These are phyloP conservation scores for Xerocomellus chrysenteron DNA, from an alignment of 768 basidiomycete species.

Conservation along the genomic window DNA sequence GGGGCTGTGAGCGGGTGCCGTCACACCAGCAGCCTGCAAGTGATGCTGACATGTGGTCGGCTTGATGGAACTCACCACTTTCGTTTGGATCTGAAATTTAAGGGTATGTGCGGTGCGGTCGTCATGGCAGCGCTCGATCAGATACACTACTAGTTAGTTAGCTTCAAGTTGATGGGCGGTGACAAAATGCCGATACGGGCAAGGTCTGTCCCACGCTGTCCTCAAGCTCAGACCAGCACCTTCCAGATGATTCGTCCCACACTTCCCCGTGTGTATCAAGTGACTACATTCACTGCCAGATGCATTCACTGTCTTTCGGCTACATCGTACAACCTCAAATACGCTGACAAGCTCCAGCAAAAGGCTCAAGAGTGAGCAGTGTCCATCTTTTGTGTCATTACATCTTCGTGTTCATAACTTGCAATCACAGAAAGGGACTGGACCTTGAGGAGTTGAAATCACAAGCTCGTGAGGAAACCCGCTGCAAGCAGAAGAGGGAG, in stretches of 20 bases:
- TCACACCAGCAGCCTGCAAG: too few species aligned
- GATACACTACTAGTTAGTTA: too few species aligned
- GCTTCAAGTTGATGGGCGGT: too few species aligned
- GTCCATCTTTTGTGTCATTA: conserved; percentile 3
- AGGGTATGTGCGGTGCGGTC: too few species aligned
- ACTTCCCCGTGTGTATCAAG: conserved; percentile 1
- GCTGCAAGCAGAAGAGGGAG: conserved; percentile 31
- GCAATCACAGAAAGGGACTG: conserved; percentile 42
- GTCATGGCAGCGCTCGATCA: too few species aligned
- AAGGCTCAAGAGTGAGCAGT: conserved; percentile 62
- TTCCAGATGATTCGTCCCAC: conserved; percentile 2
- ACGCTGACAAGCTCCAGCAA: conserved; percentile 66
- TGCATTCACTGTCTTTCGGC: conserved; percentile 11
- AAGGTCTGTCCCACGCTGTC: too few species aligned
- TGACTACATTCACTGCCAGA: conserved; percentile 2
- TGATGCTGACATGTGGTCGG: too few species aligned
- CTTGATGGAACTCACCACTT: too few species aligned
- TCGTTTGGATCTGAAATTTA: too few species aligned
- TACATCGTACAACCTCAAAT: conserved; percentile 46
- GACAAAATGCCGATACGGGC: too few species aligned
- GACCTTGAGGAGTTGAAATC: conserved; percentile 37
- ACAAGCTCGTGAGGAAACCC: conserved; percentile 30
- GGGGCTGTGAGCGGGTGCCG: too few species aligned
- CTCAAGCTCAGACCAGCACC: too few species aligned
- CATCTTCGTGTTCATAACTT: conserved; percentile 2